Conservation (phyloP, 2,329 filamentous ascomycete species). For the Aspergillus ustus region DNA sequence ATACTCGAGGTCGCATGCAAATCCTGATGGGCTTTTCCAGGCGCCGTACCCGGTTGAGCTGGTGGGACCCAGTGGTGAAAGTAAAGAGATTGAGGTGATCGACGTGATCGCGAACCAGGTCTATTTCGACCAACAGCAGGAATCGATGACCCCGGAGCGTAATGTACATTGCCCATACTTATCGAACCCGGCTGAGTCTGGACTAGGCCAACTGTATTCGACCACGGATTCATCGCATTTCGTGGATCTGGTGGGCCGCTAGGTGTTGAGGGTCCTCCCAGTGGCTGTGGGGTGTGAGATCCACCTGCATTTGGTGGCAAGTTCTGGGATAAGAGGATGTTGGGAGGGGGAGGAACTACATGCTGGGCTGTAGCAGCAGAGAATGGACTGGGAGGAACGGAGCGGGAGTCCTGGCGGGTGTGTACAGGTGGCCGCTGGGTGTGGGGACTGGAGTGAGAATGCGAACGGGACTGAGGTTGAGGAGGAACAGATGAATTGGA, state of each 20-base stretch:
- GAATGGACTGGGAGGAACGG: conserved; percentile 41
- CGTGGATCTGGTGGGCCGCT: conserved; percentile 24
- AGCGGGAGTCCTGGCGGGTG: conserved; percentile 25
- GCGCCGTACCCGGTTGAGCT: conserved; percentile 69
- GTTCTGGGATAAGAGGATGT: conserved; percentile 31
- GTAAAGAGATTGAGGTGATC: conserved; percentile 76
- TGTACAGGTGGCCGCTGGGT: conserved; percentile 28
- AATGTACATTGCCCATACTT: conserved; percentile 29
- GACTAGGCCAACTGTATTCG: conserved; percentile 48
- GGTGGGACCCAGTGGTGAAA: conserved; percentile 95
- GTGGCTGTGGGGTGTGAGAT: conserved; percentile 21
- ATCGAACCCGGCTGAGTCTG: conserved; percentile 43
- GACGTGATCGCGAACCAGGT: conserved; percentile 62
- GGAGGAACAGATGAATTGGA: conserved; percentile 29
- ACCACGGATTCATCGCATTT: conserved; percentile 24
- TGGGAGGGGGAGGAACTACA: conserved; percentile 21
- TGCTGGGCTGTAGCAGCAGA: conserved; percentile 27
- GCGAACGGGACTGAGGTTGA: conserved; percentile 21
- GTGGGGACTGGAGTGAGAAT: conserved; percentile 15
- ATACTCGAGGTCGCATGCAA: conserved; percentile 50
- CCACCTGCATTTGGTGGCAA: conserved; percentile 21
- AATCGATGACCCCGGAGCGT: conserved; percentile 38
- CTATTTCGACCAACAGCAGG: conserved; percentile 58
- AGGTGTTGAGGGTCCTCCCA: conserved; percentile 23
- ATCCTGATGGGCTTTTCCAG: conserved; percentile 68